Evolutionary conservation across 768 basidiomycete species (phyloP), one percentile per base, ranked within the genome.

Genomic region (Hebeloma cylindrosporum): DNA sequence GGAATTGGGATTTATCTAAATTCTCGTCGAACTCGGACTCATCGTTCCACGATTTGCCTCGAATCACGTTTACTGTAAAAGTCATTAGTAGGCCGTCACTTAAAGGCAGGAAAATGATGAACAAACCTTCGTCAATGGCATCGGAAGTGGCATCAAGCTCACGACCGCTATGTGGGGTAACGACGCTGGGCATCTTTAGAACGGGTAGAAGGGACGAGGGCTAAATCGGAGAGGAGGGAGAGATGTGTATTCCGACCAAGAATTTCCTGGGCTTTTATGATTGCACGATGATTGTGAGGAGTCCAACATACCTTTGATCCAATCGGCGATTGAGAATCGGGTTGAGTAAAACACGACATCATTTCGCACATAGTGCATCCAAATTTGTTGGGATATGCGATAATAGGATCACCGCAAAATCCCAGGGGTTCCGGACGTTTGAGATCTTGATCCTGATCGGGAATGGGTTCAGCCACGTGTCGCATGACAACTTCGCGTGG

Each of bases 1-100:
- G 77, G 65, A 88, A 90, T 40, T 67, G 57, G 8, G 72, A 47
- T 63, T 88, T 88, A 69, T 89, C 82, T 54, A 82, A 85, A 0
- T 66, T 60, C 14, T 72, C 67, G 59, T 82, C 82, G 54, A 87
- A 81, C 40, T 72, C 61, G 4, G 85, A 75, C 34, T 70, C 53
- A 2, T 75, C 76, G 53, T 83, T 69, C 83, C 82, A 81, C 32
- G 71, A 50, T 39, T 73, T 74, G 21, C 78, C 80, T 60, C 82
- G 86, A 30, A 86, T 67, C 26, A 79, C 73, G 57, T 89, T 89
- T 26, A 89, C 87, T 88, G 53, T 11, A 35, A 36, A 20, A 31
- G 40, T 26, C 28, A 27, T 32, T 22, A 43, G 18, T 35, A 16
- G 28, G 29, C 30, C 21, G 18, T 16, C 11, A 17, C 29, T 11